Conservation (phyloP, 2,329 filamentous ascomycete genomes). For the Curvularia sp. region DNA sequence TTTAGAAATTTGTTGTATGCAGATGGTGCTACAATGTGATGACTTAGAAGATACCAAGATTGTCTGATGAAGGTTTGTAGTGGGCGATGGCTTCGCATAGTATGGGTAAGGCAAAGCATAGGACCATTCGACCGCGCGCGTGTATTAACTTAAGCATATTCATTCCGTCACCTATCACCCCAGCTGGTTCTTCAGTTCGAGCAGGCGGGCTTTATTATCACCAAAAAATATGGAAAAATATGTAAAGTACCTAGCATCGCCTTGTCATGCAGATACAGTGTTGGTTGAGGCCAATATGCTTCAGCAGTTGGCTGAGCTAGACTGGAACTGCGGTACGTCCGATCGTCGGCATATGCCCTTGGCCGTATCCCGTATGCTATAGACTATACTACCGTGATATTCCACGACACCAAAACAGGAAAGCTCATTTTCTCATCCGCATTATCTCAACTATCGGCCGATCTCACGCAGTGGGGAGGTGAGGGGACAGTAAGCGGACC, state of each 20-base stretch:
- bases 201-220: too few species aligned
- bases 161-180: background rate
- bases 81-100: background rate
- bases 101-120: background rate
- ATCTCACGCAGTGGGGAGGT: conserved; percentile 8
- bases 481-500: conserved; percentile 11
- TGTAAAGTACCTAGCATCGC: background rate
- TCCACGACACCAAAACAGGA: background rate
- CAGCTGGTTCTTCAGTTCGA: too few species aligned
- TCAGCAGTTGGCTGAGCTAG: background rate
- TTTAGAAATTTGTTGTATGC: background rate
- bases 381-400: background rate
- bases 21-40: background rate
- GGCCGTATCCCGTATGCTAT: too few species aligned
- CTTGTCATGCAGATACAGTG: background rate
- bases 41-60: background rate
- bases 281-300: background rate
- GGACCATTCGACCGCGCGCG: background rate
- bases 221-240: background rate
- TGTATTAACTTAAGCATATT: background rate
- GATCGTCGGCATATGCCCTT: background rate
- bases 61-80: background rate
- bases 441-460: background rate
- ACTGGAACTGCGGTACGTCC: background rate
- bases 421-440: background rate